Evolutionary conservation across 1,139 yeast species (phyloP).

Genomic region (Pichia sp.): DNA sequence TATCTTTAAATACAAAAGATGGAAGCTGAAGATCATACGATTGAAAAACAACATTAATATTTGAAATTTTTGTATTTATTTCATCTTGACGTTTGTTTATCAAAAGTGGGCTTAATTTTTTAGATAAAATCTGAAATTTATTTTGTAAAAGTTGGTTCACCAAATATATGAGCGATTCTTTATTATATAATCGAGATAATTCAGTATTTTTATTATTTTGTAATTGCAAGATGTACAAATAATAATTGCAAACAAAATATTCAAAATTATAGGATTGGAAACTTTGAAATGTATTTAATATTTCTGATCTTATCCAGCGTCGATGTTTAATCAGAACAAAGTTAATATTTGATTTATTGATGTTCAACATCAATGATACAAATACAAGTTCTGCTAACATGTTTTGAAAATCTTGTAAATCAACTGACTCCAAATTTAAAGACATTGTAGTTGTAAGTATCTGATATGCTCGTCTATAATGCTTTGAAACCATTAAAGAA

Average conservation of each 20-base stretch:
- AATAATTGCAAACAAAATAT: slow-evolving; percentile 5
- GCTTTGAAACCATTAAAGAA: background rate
- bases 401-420: background rate
- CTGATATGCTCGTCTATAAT: slow-evolving; percentile 5
- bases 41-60: slow-evolving; percentile 7
- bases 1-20: background rate
- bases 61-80: slow-evolving; percentile 1
- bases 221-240: background rate
- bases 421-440: background rate
- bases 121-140: background rate
- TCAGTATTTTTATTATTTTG: background rate
- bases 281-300: slow-evolving; percentile 7
- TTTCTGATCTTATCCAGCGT: background rate
- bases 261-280: slow-evolving; percentile 5
- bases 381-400: slow-evolving; percentile 4
- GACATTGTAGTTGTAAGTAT: slow-evolving; percentile 1
- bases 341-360: background rate
- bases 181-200: background rate
- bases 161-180: background rate
- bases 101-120: background rate
- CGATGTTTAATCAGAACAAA: slow-evolving; percentile 3
- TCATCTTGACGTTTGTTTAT: background rate
- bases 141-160: slow-evolving; percentile 2
- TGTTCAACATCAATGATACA: slow-evolving; percentile 4
- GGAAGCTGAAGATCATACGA: slow-evolving; percentile 6